These are phyloP conservation scores for Middelhovenomyces tepae DNA, from an alignment of 805 yeast genomes.

Conservation along the genomic window DNA sequence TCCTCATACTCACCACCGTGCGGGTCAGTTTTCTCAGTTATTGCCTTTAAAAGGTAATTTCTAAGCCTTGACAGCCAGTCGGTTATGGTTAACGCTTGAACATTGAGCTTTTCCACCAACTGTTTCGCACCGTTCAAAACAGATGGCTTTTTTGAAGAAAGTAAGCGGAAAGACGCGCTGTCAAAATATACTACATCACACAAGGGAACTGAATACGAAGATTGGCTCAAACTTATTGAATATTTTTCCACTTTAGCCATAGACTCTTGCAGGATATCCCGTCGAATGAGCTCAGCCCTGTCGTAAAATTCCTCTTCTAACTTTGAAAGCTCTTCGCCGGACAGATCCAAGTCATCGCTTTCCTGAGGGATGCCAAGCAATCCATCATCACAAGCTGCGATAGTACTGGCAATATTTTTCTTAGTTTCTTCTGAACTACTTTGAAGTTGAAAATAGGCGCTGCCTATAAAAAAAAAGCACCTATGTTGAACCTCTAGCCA, in stretches of 20 bases:
- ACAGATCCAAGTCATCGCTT: conserved; percentile 13
- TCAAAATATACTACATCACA: too few species aligned
- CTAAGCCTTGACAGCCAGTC: conserved; percentile 40
- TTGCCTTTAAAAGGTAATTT: conserved; percentile 38
- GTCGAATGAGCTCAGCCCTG: conserved; percentile 54
- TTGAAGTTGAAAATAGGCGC: conserved; percentile 54
- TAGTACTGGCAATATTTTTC: too few species aligned
- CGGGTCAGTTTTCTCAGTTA: conserved; percentile 44
- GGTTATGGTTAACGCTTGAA: conserved; percentile 44
- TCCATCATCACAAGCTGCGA: too few species aligned
- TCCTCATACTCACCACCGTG: conserved; percentile 73
- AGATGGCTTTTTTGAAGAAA: too few species aligned
- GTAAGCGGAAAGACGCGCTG: too few species aligned
- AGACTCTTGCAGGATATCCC: conserved; percentile 38
- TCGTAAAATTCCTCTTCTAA: conserved; percentile 47
- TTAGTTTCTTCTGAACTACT: conserved; percentile 18
- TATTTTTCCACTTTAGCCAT: conserved; percentile 21
- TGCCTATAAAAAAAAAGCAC: conserved; percentile 67
- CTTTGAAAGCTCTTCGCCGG: conserved; percentile 14
- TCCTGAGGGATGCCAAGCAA: too few species aligned
- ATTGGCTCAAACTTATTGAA: conserved; percentile 8
- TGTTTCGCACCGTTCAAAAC: conserved; percentile 10
- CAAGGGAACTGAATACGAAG: too few species aligned
- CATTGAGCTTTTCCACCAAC: conserved; percentile 32
- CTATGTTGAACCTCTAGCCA: conserved; percentile 64